Conservation (phyloP, 2,329 filamentous ascomycete species). For the Drechslerella dactyloides region DNA sequence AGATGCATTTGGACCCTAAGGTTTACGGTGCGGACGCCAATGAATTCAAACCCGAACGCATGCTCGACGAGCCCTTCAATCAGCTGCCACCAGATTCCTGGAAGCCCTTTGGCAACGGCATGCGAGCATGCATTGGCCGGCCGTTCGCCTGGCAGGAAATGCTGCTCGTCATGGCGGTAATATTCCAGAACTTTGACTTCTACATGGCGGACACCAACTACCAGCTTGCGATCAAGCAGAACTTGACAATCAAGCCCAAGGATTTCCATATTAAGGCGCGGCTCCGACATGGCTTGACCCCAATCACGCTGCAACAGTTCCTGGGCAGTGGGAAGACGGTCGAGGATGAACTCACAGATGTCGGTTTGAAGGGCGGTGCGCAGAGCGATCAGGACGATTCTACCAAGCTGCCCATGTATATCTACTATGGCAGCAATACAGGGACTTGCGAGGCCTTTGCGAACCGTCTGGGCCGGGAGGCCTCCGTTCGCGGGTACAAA, state of each 20-base stretch:
- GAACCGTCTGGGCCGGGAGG: constrained; percentile 68
- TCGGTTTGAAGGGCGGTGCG: constrained; percentile 40
- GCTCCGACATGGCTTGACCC: constrained; percentile 63
- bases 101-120: constrained; percentile 78
- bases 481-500: constrained; percentile 66
- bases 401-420: constrained; percentile 63
- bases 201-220: constrained; percentile 68
- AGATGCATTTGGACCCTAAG: constrained; percentile 67
- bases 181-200: constrained; percentile 76
- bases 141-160: constrained; percentile 78
- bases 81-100: constrained; percentile 69
- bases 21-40: constrained; percentile 71
- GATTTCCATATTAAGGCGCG: constrained; percentile 68
- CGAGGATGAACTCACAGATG: constrained; percentile 26
- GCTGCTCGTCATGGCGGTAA: constrained; percentile 66
- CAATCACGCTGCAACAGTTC: constrained; percentile 59
- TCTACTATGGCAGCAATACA: constrained; percentile 76
- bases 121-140: constrained; percentile 73
- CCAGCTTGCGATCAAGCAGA: constrained; percentile 64
- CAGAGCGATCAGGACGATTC: constrained; percentile 35
- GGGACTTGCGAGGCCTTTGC: constrained; percentile 76
- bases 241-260: constrained; percentile 69
- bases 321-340: constrained; percentile 51
- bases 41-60: constrained; percentile 73
- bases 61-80: constrained; percentile 73